Evolutionary conservation across 495 filamentous ascomycete species (phyloP), one percentile per base, ranked within the genome.

Genomic region (Penicillium daleae): DNA sequence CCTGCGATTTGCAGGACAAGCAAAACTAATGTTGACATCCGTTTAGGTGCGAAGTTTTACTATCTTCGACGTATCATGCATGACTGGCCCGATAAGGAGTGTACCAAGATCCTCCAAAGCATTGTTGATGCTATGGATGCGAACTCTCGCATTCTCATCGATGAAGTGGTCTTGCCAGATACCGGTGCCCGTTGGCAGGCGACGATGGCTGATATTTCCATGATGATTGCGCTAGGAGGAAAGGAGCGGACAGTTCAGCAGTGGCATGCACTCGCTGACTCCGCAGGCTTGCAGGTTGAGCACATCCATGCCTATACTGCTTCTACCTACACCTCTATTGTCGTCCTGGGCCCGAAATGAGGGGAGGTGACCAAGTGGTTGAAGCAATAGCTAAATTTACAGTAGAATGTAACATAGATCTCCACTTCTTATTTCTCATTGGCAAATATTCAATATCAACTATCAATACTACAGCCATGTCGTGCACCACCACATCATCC

Each of bases 41-140:
- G 51, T 22, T 5, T 3, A 71, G 74, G 74, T 17, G 76, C 80
- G 7, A 73, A 69, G 37, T 77, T 74, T 49, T 83, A 83, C 63
- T 81, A 75, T 29, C 57, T 81, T 12, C 73, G 77, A n/a, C 62
- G 60, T 17, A 71, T 83, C 44, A 55, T 82, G 27, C 80, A 81
- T 50, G 73, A 82, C 60, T 78, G 69, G 66, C 67, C 74, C 0
- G 73, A 78, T 37, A 53, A 71, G 9, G 61, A 72, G 22, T 66
- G 68, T 8, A 42, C 64, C 2, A 39, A 60, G 44, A 76, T 83
- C n/a, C 71, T 83, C 3, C 49, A 46, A 26, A 75, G 77, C 33
- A 62, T 74, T 15, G 57, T 56, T 19, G 48, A 61, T 8, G 71
- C 68, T 3, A 80, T 82, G 80, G 44, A 58, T 1, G 21, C 60